A percentile compares a stretch with the other conserved stretches of the same genome.
These are phyloP conservation scores for Bauhinia variegata DNA, from an alignment of 306 rosid species.

Conservation along the genomic window DNA sequence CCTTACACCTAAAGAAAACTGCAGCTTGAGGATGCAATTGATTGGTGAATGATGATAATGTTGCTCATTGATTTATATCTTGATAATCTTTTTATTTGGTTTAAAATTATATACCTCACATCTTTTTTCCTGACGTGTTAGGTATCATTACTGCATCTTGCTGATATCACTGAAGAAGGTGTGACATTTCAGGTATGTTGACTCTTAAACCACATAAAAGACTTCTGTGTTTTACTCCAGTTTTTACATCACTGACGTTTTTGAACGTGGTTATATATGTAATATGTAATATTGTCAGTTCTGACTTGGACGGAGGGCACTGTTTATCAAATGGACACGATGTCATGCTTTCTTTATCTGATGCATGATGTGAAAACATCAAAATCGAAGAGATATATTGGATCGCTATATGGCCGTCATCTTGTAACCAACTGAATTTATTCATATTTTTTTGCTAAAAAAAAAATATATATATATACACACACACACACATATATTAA, in stretches of 20 bases:
- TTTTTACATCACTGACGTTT: background rate
- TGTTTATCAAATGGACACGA: background rate
- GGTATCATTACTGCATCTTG: constrained; percentile 96
- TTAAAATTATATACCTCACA: constrained; percentile 17
- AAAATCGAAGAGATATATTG: background rate
- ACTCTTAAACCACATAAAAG: constrained; percentile 12
- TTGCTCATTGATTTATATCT: constrained; percentile 1
- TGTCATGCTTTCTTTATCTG: constrained; percentile 1
- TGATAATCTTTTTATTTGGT: background rate
- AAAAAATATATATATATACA: too few relatives aligned
- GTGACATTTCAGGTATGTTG: constrained; percentile 90
- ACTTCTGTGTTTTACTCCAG: constrained; percentile 26
- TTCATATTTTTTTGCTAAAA: too few relatives aligned
- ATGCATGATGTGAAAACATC: constrained; percentile 14
- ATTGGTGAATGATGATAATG: background rate
- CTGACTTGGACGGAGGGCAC: too few relatives aligned
- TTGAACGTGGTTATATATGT: constrained; percentile 8
- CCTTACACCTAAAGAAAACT: too few relatives aligned
- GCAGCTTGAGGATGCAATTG: background rate
- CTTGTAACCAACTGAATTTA: too few relatives aligned
- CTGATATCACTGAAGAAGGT: constrained; percentile 95
- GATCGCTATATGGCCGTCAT: background rate
- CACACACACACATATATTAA: too few relatives aligned
- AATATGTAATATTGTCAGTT: background rate
- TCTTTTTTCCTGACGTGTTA: constrained; percentile 41